These are phyloP conservation scores for Ogataea ramenticola DNA, from an alignment of 805 yeast species.

Conservation along the genomic window DNA sequence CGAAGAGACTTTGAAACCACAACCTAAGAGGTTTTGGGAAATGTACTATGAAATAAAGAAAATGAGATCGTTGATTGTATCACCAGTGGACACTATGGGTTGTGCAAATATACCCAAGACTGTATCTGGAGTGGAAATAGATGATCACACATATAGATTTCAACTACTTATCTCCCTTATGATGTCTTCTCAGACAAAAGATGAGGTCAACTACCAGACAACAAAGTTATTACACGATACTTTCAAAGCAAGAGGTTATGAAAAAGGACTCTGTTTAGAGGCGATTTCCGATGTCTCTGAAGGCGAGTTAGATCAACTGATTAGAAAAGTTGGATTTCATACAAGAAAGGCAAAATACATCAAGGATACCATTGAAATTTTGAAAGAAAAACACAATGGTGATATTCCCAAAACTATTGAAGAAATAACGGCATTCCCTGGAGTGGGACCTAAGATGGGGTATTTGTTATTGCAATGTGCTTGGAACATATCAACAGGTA, in stretches of 20 bases:
- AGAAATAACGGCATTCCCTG: constrained; percentile 67
- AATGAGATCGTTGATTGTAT: constrained; percentile 58
- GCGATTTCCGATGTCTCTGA: constrained; percentile 45
- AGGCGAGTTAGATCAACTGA: constrained; percentile 51
- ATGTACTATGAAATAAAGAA: constrained; percentile 53
- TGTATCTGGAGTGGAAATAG: constrained; percentile 24
- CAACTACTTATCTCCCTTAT: constrained; percentile 75
- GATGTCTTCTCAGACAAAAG: constrained; percentile 90
- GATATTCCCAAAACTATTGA: constrained; percentile 71
- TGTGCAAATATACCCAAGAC: constrained; percentile 56
- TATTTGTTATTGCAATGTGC: constrained; percentile 72
- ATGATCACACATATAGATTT: constrained; percentile 46
- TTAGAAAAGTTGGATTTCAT: constrained; percentile 85
- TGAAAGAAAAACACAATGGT: constrained; percentile 42
- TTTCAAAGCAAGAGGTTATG: constrained; percentile 30
- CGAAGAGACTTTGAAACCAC: neutral
- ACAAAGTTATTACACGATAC: constrained; percentile 52
- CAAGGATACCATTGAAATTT: constrained; percentile 48
- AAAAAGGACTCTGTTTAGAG: constrained; percentile 52
- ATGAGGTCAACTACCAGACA: constrained; percentile 73
- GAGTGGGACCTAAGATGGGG: constrained; percentile 97
- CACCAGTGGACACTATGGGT: constrained; percentile 90
- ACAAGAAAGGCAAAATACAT: constrained; percentile 68
- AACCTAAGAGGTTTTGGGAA: constrained; percentile 43
- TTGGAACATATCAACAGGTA: constrained; percentile 71